Percentiles rank a stretch among this genome's conserved stretches.
Evolutionary conservation across 306 rosid genomes (phyloP).

Genomic region (Quercus cerris): DNA sequence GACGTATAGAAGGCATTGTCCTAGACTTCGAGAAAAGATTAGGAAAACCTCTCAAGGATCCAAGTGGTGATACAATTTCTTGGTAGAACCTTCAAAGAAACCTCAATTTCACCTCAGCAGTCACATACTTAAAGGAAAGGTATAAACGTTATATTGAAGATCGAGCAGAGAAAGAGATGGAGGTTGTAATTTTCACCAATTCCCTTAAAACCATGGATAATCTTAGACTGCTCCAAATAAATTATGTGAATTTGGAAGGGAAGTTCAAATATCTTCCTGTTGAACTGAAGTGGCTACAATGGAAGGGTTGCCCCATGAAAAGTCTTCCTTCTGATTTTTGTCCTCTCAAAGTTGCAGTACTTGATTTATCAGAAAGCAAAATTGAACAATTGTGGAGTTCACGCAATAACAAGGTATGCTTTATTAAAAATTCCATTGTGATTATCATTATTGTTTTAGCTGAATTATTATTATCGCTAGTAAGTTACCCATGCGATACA

Average conservation of each 20-base stretch:
- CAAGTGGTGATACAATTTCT: constrained; percentile 18
- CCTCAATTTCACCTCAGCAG: constrained; percentile 28
- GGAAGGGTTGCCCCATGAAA: constrained; percentile 56
- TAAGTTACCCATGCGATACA: too few species aligned
- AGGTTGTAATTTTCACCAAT: constrained; percentile 27
- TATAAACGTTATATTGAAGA: constrained; percentile 14
- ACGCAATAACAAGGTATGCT: constrained; percentile 20
- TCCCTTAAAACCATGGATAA: constrained; percentile 37
- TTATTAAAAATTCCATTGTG: background rate
- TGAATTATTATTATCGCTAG: too few species aligned
- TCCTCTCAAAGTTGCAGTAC: constrained; percentile 45
- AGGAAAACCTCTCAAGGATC: background rate
- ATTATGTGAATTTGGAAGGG: constrained; percentile 46
- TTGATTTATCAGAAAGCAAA: constrained; percentile 54
- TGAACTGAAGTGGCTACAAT: constrained; percentile 61
- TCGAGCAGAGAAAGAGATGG: constrained; percentile 18
- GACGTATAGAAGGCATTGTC: constrained; percentile 39
- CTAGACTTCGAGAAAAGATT: constrained; percentile 32
- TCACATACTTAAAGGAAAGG: constrained; percentile 30
- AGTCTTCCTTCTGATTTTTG: constrained; percentile 35
- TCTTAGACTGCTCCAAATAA: constrained; percentile 55
- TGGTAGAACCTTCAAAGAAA: constrained; percentile 11
- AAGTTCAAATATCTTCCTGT: constrained; percentile 33
- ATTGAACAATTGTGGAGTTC: constrained; percentile 31
- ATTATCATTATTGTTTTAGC: too few species aligned